Conservation (phyloP, 2,329 filamentous ascomycete species). For the Didymella lethalis region DNA sequence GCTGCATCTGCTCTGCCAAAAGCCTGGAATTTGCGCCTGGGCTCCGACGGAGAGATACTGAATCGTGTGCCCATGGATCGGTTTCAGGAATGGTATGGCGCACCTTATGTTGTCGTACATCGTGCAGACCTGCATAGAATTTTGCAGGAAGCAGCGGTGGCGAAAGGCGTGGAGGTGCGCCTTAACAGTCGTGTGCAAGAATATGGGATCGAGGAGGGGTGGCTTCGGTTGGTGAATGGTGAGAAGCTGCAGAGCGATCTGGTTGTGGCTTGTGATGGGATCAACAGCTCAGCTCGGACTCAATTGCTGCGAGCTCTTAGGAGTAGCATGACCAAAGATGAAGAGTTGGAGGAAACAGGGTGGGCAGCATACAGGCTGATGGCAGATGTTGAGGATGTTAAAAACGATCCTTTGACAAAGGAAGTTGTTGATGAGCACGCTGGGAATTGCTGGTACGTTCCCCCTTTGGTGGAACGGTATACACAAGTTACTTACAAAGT, state of each 20-base stretch:
- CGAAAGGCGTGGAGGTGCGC: slow-evolving; percentile 22
- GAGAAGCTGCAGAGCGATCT: slow-evolving; percentile 20
- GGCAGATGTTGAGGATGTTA: slow-evolving; percentile 23
- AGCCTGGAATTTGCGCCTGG: slow-evolving; percentile 31
- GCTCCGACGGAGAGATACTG: slow-evolving; percentile 38
- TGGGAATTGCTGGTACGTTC: slow-evolving; percentile 23
- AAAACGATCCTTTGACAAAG: slow-evolving; percentile 15
- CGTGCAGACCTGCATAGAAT: slow-evolving; percentile 28
- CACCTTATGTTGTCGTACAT: slow-evolving; percentile 28
- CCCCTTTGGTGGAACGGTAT: background rate
- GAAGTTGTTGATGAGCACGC: slow-evolving; percentile 22
- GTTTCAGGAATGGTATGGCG: slow-evolving; percentile 26
- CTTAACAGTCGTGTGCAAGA: slow-evolving; percentile 22
- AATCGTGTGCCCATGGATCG: slow-evolving; percentile 16
- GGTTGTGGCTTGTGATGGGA: slow-evolving; percentile 26
- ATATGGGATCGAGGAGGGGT: slow-evolving; percentile 28
- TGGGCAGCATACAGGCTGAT: slow-evolving; percentile 28
- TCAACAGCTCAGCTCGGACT: slow-evolving; percentile 24
- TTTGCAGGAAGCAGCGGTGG: slow-evolving; percentile 23
- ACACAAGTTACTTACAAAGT: background rate
- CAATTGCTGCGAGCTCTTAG: slow-evolving; percentile 14
- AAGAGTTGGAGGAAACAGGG: slow-evolving; percentile 22
- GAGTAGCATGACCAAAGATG: background rate
- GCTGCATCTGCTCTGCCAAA: slow-evolving; percentile 16
- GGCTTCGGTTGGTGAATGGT: slow-evolving; percentile 20